A percentile compares a stretch with the other conserved stretches of the same genome.
These are phyloP conservation scores for Dactylella cylindrospora DNA, from an alignment of 2,329 filamentous ascomycete species.

Conservation along the genomic window DNA sequence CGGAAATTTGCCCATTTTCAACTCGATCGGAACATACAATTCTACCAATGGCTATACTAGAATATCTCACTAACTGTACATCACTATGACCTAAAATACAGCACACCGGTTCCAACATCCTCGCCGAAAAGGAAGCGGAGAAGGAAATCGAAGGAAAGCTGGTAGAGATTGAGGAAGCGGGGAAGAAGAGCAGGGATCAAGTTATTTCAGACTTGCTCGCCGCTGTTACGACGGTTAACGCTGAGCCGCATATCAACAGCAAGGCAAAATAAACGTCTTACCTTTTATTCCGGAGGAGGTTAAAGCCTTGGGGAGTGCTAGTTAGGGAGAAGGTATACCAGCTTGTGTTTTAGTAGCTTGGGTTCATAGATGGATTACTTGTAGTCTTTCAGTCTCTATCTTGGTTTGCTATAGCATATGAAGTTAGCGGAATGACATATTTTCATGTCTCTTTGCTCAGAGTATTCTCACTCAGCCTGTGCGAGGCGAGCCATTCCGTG, in stretches of 20 bases:
- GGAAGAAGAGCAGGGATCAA: constrained; percentile 73
- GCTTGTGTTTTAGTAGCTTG: too few species aligned
- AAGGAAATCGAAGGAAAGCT: constrained; percentile 80
- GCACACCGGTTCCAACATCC: constrained; percentile 90
- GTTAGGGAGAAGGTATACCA: too few species aligned
- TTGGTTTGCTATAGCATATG: too few species aligned
- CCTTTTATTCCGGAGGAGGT: too few species aligned
- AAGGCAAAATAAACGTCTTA: constrained; percentile 18
- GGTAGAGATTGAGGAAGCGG: constrained; percentile 75
- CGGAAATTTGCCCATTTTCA: constrained; percentile 1
- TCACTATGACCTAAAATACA: constrained; percentile 55
- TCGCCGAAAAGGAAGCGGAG: constrained; percentile 75
- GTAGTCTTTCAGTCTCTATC: too few species aligned
- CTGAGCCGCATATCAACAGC: constrained; percentile 52
- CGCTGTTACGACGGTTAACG: constrained; percentile 82
- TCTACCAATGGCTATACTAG: neutral
- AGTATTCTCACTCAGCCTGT: too few species aligned
- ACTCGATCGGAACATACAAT: neutral
- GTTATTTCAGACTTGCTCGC: constrained; percentile 81
- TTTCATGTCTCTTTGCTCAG: too few species aligned
- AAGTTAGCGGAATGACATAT: too few species aligned
- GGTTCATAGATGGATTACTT: too few species aligned
- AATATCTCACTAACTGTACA: too few species aligned
- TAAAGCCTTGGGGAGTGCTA: too few species aligned
- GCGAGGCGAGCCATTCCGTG: too few species aligned